Base-by-base conservation (phyloP, 768 basidiomycete genomes). In the Russula ochroleuca region DNA sequence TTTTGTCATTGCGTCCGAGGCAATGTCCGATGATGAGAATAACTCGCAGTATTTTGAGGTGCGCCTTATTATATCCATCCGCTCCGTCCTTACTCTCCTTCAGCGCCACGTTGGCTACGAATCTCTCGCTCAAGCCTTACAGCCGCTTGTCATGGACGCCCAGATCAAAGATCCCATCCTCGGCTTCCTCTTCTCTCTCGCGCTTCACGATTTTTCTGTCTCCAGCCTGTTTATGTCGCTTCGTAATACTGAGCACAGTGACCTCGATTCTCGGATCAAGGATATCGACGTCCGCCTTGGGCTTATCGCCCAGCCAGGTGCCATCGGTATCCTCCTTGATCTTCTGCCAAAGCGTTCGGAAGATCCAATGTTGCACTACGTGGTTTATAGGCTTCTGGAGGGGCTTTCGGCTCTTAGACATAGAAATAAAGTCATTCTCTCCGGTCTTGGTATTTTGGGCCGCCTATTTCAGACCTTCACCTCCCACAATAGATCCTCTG, bases 41-140 rank as follows among this genome's bases (percentile, higher is more conserved):
- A 92, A 92, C 68, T 73, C 80, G 3, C 73, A 78, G 11, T 90
- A 85, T 73, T 92, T 91, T 68, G 78, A 83, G 76, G 90, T 90
- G 61, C 33, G 84, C 76, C 43, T 35, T 15, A 23, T 47, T 17
- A 3, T 23, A 23, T 28, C n/a, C 35, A 14, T 47, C 48, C 19
- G 45, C 11, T 15, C 41, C 19, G 48, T 59, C 15, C 47, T 63
- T 17, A 64, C 58, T 52, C 21, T 65, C 21, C 5, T 40, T 25
- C 61, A 87, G 83, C 77, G 72, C 23, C 75, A 76, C 45, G 85
- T 93, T 10, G 88, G 90, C 6, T 92, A 86, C 61, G 76, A 81
- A 33, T 80, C 84, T 0, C 77, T 94, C 47, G 77, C 78, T 10
- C 79, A 85, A 57, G 85, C 91, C 0, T 73, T 90, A 21, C 73